Evolutionary conservation across 805 yeast species (phyloP), one percentile per base, ranked within the genome.

Genomic region (Yueomyces sinensis): DNA sequence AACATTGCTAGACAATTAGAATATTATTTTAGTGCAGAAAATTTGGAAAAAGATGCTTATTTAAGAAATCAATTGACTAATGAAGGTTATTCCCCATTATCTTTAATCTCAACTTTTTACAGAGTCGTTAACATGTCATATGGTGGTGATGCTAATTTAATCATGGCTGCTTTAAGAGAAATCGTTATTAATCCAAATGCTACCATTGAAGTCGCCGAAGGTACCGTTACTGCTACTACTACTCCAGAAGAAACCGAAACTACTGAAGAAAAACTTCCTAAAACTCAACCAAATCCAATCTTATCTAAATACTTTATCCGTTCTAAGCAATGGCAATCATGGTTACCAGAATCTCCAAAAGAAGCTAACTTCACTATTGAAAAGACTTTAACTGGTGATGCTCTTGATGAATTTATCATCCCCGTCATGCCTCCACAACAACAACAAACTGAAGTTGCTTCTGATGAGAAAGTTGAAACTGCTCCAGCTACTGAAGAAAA

Each of bases 1-100:
- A 55, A 49, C 36, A 47, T 54, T 34, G 60, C 59, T 13, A 50
- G 51, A 39, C 97, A 87, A 65, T 64, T 89, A 34, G 91, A 83
- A 53, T 91, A 91, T 65, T 91, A 91, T 59, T 82, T 91, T 62
- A 78, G 93, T 22, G 66, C 76, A 33, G 94, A 84, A 47, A 91
- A 91, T 59, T 67, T 91, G 59, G 65, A 79, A 46, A 82, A 84
- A 60, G 98, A 91, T 61, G 63, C 77, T 34, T 89, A 62, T 54
- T 66, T 91, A 59, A 74, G 95, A 58, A 70, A 74, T 43, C 82
- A 81, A 49, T 82, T 89, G 29, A 47, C 52, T 9, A 43, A 43
- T 14, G 55, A 55, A 13, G 60, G 60, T 20, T 55, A 42, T 30
- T 57, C 46, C 20, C 52, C 60, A 28, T 39, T 54, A 15, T 33